A percentile compares a stretch with the other conserved stretches of the same genome.
These are phyloP conservation scores for Astragalus glycyphyllos DNA, from an alignment of 306 rosid species.

Conservation along the genomic window DNA sequence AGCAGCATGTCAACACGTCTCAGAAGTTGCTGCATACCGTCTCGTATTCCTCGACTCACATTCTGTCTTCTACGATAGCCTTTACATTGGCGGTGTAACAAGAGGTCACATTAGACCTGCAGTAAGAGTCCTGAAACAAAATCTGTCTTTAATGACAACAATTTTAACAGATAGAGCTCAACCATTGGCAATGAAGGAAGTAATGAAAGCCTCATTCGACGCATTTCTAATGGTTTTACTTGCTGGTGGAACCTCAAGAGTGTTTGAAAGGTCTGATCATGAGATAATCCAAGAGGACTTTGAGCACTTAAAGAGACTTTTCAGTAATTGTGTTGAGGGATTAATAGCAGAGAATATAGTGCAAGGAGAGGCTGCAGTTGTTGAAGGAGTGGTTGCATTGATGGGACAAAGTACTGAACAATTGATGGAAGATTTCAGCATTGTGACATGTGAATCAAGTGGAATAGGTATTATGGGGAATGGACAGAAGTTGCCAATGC, in stretches of 20 bases:
- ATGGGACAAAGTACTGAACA: constrained; percentile 79
- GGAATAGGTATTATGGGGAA: constrained; percentile 67
- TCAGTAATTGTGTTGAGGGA: constrained; percentile 68
- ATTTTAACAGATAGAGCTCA: constrained; percentile 70
- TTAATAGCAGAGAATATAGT: constrained; percentile 66
- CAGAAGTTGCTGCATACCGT: constrained; percentile 88
- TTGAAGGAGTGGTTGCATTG: constrained; percentile 73
- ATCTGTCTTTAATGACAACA: constrained; percentile 55
- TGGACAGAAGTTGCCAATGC: constrained; percentile 83
- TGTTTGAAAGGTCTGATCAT: constrained; percentile 58
- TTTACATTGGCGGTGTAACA: constrained; percentile 61
- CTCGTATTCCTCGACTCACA: constrained; percentile 72
- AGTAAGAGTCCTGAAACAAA: constrained; percentile 64
- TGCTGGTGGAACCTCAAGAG: constrained; percentile 75
- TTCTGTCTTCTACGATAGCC: constrained; percentile 67
- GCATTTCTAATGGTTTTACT: constrained; percentile 85
- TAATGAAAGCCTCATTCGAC: constrained; percentile 74
- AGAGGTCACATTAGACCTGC: constrained; percentile 66
- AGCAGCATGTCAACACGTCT: constrained; percentile 68
- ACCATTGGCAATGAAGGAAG: constrained; percentile 75
- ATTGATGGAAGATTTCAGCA: constrained; percentile 82
- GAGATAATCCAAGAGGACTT: constrained; percentile 72
- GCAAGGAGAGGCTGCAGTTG: constrained; percentile 71
- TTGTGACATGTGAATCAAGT: constrained; percentile 71
- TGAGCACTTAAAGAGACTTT: constrained; percentile 58